These are phyloP conservation scores for Gentiana straminea DNA, from an alignment of 257 asterid species.

Conservation along the genomic window DNA sequence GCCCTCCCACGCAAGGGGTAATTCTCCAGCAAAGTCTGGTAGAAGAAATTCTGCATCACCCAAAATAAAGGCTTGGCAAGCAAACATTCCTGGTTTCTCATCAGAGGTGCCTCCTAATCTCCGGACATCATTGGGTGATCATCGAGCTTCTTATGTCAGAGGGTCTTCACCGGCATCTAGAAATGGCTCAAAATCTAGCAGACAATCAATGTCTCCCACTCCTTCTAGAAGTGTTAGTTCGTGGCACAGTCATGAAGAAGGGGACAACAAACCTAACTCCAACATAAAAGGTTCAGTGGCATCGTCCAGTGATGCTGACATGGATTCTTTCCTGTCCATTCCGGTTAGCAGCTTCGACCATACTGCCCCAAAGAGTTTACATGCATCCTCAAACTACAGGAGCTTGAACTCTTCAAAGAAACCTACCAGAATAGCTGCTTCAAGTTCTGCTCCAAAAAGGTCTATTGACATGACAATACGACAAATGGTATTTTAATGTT, in stretches of 20 bases:
- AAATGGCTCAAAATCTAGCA: constrained; percentile 55
- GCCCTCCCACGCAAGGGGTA: constrained; percentile 51
- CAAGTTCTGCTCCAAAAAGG: constrained; percentile 80
- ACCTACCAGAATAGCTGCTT: constrained; percentile 38
- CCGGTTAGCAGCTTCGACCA: constrained; percentile 43
- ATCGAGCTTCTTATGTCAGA: constrained; percentile 79
- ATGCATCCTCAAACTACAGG: constrained; percentile 33
- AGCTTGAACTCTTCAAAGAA: constrained; percentile 45
- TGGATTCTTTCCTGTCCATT: constrained; percentile 52
- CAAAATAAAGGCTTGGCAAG: constrained; percentile 65
- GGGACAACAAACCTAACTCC: constrained; percentile 37
- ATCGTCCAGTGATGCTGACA: constrained; percentile 78
- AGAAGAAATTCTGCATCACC: constrained; percentile 81
- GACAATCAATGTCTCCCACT: constrained; percentile 87
- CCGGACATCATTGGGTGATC: constrained; percentile 83
- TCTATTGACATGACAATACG: constrained; percentile 72
- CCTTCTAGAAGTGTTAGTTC: constrained; percentile 72
- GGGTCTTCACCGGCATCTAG: constrained; percentile 90
- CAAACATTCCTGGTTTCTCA: constrained; percentile 72
- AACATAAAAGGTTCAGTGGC: constrained; percentile 67
- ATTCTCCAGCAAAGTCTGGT: constrained; percentile 64
- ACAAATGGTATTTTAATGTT: constrained; percentile 47
- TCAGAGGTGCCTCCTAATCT: constrained; percentile 87
- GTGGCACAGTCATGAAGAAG: constrained; percentile 62
- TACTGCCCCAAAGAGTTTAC: constrained; percentile 39